Conservation (phyloP, 345 rosid genomes). For the Excoecaria agallocha region DNA sequence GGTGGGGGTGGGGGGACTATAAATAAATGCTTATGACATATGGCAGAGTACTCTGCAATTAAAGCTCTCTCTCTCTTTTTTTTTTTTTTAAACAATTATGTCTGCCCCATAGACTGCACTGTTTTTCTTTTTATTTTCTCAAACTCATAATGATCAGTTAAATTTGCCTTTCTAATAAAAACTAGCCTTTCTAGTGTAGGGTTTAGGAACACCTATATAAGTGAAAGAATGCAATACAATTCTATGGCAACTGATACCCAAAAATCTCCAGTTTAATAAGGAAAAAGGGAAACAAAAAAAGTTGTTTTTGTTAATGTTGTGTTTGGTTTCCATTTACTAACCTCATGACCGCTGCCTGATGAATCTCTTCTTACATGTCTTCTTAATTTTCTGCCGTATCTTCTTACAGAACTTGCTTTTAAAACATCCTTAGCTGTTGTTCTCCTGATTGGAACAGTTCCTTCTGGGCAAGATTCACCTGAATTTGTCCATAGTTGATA, state of each 20-base stretch:
- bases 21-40: conserved; percentile 17
- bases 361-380: conserved; percentile 32
- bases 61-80: background rate
- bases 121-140: background rate
- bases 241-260: background rate
- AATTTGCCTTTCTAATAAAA: conserved; percentile 6
- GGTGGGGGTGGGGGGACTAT: no score
- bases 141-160: background rate
- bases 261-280: background rate
- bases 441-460: conserved; percentile 34
- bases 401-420: conserved; percentile 22
- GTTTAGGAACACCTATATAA: conserved; percentile 1
- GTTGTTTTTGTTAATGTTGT: background rate
- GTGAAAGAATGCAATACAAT: conserved; percentile 6
- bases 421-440: conserved; percentile 28
- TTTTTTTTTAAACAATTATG: background rate
- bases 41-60: background rate
- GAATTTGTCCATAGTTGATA: conserved; percentile 30
- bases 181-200: background rate
- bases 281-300: background rate
- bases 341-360: conserved; percentile 32
- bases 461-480: conserved; percentile 34
- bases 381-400: conserved; percentile 29
- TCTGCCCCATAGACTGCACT: background rate
- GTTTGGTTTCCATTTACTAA: background rate